Base-by-base conservation (phyloP, 2,329 filamentous ascomycete species). In the Anthostomella pinea region DNA sequence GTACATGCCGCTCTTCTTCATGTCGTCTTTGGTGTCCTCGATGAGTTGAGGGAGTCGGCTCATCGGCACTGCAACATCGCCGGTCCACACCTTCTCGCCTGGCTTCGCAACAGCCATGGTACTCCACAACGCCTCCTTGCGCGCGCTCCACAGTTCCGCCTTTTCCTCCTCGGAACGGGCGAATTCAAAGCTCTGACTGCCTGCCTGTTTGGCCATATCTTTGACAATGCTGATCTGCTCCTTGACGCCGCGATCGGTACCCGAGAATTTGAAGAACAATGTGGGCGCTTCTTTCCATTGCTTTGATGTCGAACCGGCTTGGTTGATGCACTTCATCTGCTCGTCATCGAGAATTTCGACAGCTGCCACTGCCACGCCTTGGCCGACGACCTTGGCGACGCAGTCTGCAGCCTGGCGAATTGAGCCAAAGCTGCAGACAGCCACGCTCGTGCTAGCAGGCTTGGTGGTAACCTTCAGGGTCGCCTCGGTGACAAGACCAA, bases 41-140 rank as follows among this genome's bases (percentile, higher is more conserved):
- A 91, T 88, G 40, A 90, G 79, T 45, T 84, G 75, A 3, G 87
- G 78, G 51, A 93, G 60, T 42, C 75, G 70, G 46, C 79, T 85
- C 59, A 93, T 82, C 10, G 87, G 87, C 35, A 94, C 87, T 1
- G 87, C 87, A 8, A 93, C 87, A 55, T 94, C 87, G 2, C 85
- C 87, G 0, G 87, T 91, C 87, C 87, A 93, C 3, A 93, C 83
- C 36, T 77, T 79, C 47, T 90, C 82, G n/a, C 72, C 77, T 28
- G 58, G 75, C 66, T 62, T 77, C 66, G 63, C 77, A 54, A 82
- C 69, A 0, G 85, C 78, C 70, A 87, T 82, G 38, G 85, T 82
- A 53, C 79, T 85, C 87, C 87, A 93, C 23, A 94, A 70, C 2
- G 86, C 85, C 63, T 90, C 85, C 65, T 94, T 94, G 28, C 87